These are phyloP conservation scores for Colletotrichum tanaceti DNA, from an alignment of 2,329 filamentous ascomycete species.

Conservation along the genomic window DNA sequence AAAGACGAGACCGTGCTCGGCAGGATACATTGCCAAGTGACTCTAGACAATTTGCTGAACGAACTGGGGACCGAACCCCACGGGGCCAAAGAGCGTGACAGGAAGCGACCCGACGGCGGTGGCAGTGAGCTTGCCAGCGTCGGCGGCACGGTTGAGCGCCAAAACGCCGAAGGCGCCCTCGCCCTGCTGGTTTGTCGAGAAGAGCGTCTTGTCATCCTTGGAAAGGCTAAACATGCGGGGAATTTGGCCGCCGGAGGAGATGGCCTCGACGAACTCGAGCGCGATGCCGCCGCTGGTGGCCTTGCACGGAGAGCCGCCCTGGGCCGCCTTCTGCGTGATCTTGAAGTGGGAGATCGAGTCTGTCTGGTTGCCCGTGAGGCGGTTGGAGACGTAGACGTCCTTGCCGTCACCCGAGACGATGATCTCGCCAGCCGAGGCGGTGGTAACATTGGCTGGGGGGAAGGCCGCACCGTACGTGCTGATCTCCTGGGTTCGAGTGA, in stretches of 20 bases:
- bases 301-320: conserved; percentile 42
- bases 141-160: conserved; percentile 44
- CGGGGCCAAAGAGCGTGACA: conserved; percentile 46
- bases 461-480: conserved; percentile 51
- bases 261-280: conserved; percentile 50
- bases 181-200: conserved; percentile 61
- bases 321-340: conserved; percentile 44
- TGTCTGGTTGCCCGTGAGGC: conserved; percentile 56
- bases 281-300: conserved; percentile 45
- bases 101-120: conserved; percentile 46
- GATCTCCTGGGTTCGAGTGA: conserved; percentile 53
- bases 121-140: conserved; percentile 47
- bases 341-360: conserved; percentile 63
- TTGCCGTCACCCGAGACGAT: conserved; percentile 54
- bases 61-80: conserved; percentile 48
- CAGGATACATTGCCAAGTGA: background rate
- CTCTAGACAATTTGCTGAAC: conserved; percentile 47
- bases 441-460: conserved; percentile 50
- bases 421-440: conserved; percentile 60
- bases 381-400: conserved; percentile 65
- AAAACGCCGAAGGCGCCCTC: conserved; percentile 50
- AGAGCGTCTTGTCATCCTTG: conserved; percentile 51
- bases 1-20: background rate
- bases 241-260: conserved; percentile 50
- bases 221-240: conserved; percentile 62